Base-by-base conservation (phyloP, 2,329 filamentous ascomycete species). In the Talaromyces sp. region DNA sequence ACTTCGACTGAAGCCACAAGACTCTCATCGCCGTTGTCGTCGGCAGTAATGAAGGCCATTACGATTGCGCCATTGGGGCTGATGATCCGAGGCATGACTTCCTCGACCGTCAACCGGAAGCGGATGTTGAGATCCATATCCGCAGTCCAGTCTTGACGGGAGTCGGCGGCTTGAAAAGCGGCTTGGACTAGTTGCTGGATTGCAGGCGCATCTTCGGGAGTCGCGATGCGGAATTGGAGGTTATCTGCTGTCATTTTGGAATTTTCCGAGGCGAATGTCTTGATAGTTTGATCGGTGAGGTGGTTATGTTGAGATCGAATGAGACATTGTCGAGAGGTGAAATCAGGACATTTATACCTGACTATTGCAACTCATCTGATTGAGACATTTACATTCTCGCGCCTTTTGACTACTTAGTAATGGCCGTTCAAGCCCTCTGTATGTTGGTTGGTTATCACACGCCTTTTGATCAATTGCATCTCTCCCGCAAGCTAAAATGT, bases 161-260 rank as follows among this genome's bases (percentile, higher is more conserved):
- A 75, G 49, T 81, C 80, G 3, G 75, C 71, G 52, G 78, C 72
- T 39, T 77, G 78, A 56, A 82, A 82, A 0, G 80, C 78, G 13
- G 74, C 68, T 60, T 82, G 72, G 0, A 81, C 74, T 1, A 82
- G 72, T 17, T 73, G 65, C 33, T 78, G 78, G 31, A 82, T 62
- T 7, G 67, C 72, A 0, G 67, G 59, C 0, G 76, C 80, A 63
- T 82, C 79, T 2, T 77, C 70, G 7, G 64, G 47, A 8, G 71
- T 77, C 57, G 80, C 80, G 39, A 71, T 56, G 62, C 78, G 79
- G 64, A 81, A 82, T 9, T 72, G 66, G 27, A 79, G 73, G 17
- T 61, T 62, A 11, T 8, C 41, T 62, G 33, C 27, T 25, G 35
- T 41, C 43, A 70, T 62, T 66, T 17, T 58, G n/a, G n/a, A 19